These are phyloP conservation scores for Ophiocordyceps camponoti-leonardi DNA, from an alignment of 2,329 filamentous ascomycete species.

Conservation along the genomic window DNA sequence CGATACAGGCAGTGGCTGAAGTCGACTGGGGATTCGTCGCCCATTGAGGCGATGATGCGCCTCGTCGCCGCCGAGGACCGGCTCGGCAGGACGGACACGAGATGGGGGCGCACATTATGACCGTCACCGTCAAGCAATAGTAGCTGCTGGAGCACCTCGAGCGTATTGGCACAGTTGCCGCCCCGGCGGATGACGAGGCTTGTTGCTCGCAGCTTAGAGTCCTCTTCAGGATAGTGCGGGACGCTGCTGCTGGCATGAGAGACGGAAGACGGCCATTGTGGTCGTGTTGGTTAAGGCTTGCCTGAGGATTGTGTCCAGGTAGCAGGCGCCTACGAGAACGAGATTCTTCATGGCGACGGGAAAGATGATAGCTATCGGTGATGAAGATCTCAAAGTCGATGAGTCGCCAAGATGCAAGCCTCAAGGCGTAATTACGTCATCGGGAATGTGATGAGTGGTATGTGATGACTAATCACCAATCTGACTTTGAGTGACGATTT, in stretches of 20 bases:
- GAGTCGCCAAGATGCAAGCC: background rate
- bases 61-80: conserved; percentile 28
- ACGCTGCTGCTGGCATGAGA: conserved; percentile 25
- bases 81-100: conserved; percentile 38
- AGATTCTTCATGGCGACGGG: conserved; percentile 32
- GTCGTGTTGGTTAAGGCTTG: conserved; percentile 14
- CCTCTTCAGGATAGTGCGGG: conserved; percentile 49
- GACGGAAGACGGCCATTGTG: background rate
- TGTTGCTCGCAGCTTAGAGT: conserved; percentile 54
- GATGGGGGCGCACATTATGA: conserved; percentile 17
- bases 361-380: background rate
- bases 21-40: conserved; percentile 20
- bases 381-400: no score
- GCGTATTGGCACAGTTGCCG: conserved; percentile 55
- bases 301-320: conserved; percentile 55
- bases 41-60: conserved; percentile 38
- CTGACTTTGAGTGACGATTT: no score
- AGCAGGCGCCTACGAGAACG: conserved; percentile 49
- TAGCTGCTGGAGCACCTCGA: conserved; percentile 54
- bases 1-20: conserved; percentile 44
- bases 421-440: background rate
- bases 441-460: background rate
- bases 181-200: conserved; percentile 42
- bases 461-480: no score
- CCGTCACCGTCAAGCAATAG: conserved; percentile 10